Conservation (phyloP, 805 yeast genomes). For the Yarrowia phangngaensis region DNA sequence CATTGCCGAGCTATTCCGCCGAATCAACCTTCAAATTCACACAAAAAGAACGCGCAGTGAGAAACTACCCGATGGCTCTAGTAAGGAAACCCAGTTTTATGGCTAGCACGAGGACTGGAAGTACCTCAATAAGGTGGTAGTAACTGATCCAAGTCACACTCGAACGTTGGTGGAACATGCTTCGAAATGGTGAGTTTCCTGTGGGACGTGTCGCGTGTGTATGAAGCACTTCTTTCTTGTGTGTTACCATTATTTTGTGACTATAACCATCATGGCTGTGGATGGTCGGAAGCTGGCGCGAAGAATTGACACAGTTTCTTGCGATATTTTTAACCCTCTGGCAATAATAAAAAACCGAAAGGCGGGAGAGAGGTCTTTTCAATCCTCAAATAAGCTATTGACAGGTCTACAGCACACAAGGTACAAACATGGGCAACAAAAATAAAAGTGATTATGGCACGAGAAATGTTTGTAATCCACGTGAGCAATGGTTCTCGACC, state of each 20-base stretch:
- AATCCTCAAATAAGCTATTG: slow-evolving; percentile 14
- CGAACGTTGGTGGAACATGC: slow-evolving; percentile 52
- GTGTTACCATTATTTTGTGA: slow-evolving; percentile 75
- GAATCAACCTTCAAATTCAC: slow-evolving; percentile 36
- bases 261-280: slow-evolving; percentile 78
- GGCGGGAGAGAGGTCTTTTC: background rate
- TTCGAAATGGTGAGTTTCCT: slow-evolving; percentile 46
- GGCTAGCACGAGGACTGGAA: slow-evolving; percentile 70
- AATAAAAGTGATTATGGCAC: slow-evolving; percentile 13
- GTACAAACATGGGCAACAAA: slow-evolving; percentile 4
- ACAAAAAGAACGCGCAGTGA: slow-evolving; percentile 33
- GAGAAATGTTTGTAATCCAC: background rate
- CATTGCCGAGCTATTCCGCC: slow-evolving; percentile 29
- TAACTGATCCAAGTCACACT: slow-evolving; percentile 59
- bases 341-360: slow-evolving; percentile 51
- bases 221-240: slow-evolving; percentile 78
- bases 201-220: slow-evolving; percentile 48
- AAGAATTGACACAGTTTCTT: background rate
- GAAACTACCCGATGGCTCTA: slow-evolving; percentile 23
- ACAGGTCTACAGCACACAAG: background rate
- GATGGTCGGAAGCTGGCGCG: slow-evolving; percentile 55
- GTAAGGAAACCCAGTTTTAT: slow-evolving; percentile 71
- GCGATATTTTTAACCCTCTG: slow-evolving; percentile 53
- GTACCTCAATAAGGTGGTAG: slow-evolving; percentile 63
- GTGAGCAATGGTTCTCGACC: slow-evolving; percentile 9